Conservation (phyloP, 1,284 basidiomycete genomes). For the Sphagnurus paluster region DNA sequence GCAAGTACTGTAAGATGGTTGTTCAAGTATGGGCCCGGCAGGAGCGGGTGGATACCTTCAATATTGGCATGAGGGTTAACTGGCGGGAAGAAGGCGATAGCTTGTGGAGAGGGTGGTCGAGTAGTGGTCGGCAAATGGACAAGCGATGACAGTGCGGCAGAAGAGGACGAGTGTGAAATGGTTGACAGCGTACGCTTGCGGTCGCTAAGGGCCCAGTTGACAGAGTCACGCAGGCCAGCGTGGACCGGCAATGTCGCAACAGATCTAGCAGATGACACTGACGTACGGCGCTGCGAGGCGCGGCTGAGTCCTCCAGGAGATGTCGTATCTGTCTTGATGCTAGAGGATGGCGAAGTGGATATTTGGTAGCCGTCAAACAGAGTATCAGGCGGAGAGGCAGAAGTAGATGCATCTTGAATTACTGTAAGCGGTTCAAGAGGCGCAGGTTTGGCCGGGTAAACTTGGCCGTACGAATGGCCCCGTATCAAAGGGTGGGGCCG, state of each 20-base stretch:
- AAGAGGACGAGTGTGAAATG: slow-evolving; percentile 57
- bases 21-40: slow-evolving; percentile 68
- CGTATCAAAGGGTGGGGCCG: slow-evolving; percentile 77
- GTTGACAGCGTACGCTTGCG: slow-evolving; percentile 67
- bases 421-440: slow-evolving; percentile 66
- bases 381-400: slow-evolving; percentile 35
- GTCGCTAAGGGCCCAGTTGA: slow-evolving; percentile 40
- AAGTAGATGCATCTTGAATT: slow-evolving; percentile 50
- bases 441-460: slow-evolving; percentile 42
- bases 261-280: slow-evolving; percentile 66
- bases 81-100: slow-evolving; percentile 55
- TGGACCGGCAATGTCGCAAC: slow-evolving; percentile 58
- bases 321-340: slow-evolving; percentile 27
- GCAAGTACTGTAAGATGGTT: slow-evolving; percentile 67
- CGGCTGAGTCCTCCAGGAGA: slow-evolving; percentile 23
- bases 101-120: slow-evolving; percentile 54
- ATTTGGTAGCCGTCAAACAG: slow-evolving; percentile 37
- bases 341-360: slow-evolving; percentile 34
- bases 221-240: slow-evolving; percentile 29
- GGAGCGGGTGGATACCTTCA: slow-evolving; percentile 62
- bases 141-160: slow-evolving; percentile 67
- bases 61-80: slow-evolving; percentile 48
- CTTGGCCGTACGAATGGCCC: slow-evolving; percentile 61
- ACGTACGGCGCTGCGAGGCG: slow-evolving; percentile 47
- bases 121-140: slow-evolving; percentile 54